Evolutionary conservation across 2,329 filamentous ascomycete genomes (phyloP).

Genomic region (Hymenoscyphus infarciens): DNA sequence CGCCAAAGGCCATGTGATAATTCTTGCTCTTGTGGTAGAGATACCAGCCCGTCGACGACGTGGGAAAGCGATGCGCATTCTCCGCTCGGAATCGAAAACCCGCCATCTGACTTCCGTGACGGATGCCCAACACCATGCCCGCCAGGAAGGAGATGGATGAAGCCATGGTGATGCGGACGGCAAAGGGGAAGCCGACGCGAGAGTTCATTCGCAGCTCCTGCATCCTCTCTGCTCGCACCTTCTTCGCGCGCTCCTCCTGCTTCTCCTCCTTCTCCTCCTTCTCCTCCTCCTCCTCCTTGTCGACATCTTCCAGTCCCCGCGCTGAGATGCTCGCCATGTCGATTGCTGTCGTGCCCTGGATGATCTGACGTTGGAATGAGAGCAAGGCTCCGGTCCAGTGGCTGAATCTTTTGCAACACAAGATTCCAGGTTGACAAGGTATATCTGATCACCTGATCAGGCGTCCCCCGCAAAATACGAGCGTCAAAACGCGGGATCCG

Average conservation of each 20-base stretch:
- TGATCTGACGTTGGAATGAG: conserved; percentile 20
- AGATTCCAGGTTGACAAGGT: neutral
- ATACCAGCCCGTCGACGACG: conserved; percentile 83
- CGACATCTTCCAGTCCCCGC: conserved; percentile 12
- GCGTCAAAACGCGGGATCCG: neutral
- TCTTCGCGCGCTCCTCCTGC: conserved; percentile 6
- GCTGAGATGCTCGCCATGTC: conserved; percentile 18
- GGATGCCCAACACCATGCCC: conserved; percentile 68
- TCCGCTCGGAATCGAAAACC: conserved; percentile 88
- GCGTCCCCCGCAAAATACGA: conserved; percentile 1
- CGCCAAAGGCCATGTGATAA: conserved; percentile 77
- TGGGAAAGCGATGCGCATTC: conserved; percentile 90
- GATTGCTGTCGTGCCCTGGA: conserved; percentile 10
- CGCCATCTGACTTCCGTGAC: conserved; percentile 69
- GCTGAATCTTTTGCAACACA: conserved; percentile 1
- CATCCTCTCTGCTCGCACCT: conserved; percentile 17
- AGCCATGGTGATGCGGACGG: conserved; percentile 63
- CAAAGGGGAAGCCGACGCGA: conserved; percentile 59
- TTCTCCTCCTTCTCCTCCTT: too few species aligned
- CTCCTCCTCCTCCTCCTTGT: conserved; percentile 9
- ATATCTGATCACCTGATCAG: neutral
- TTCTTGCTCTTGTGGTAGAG: conserved; percentile 99
- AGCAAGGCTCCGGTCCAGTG: conserved; percentile 11
- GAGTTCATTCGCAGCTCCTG: conserved; percentile 23
- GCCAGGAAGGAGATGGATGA: conserved; percentile 59